Percentiles rank a stretch among this genome's conserved stretches.
These are phyloP conservation scores for Speleostelium caveatum DNA, from an alignment of 78 protist genomes.

Conservation along the genomic window DNA sequence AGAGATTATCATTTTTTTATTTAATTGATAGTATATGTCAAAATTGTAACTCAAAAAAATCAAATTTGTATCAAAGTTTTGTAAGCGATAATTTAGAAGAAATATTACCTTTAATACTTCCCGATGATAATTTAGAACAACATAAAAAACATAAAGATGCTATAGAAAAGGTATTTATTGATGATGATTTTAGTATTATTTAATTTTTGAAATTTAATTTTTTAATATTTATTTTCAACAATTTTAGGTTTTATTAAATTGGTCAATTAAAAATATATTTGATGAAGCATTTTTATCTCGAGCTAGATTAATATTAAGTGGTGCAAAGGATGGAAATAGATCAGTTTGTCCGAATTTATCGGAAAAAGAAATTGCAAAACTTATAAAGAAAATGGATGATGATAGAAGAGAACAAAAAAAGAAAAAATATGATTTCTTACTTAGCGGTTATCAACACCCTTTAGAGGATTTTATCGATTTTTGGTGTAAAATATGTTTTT, in stretches of 20 bases:
- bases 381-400: constrained; percentile 47
- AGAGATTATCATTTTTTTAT: constrained; percentile 70
- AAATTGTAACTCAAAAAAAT: constrained; percentile 1
- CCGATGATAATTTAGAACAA: constrained; percentile 52
- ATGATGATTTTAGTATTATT: background rate
- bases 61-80: background rate
- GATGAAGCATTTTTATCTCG: constrained; percentile 16
- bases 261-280: constrained; percentile 34
- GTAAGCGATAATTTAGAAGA: constrained; percentile 10
- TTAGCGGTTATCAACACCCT: constrained; percentile 19
- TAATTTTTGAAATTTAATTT: background rate
- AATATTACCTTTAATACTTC: constrained; percentile 45
- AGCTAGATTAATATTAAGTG: too few relatives aligned
- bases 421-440: constrained; percentile 2
- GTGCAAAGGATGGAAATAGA: constrained; percentile 12
- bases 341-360: constrained; percentile 54
- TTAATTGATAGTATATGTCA: constrained; percentile 71
- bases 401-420: constrained; percentile 60
- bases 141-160: constrained; percentile 12
- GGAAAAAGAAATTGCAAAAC: constrained; percentile 8
- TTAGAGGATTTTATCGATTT: constrained; percentile 54
- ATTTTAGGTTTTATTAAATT: constrained; percentile 4
- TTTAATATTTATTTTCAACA: background rate
- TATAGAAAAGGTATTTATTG: constrained; percentile 39
- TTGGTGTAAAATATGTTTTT: constrained; percentile 7